Base-by-base conservation (phyloP, 2,329 filamentous ascomycete species). In the Pseudofabraea citricarpa region DNA sequence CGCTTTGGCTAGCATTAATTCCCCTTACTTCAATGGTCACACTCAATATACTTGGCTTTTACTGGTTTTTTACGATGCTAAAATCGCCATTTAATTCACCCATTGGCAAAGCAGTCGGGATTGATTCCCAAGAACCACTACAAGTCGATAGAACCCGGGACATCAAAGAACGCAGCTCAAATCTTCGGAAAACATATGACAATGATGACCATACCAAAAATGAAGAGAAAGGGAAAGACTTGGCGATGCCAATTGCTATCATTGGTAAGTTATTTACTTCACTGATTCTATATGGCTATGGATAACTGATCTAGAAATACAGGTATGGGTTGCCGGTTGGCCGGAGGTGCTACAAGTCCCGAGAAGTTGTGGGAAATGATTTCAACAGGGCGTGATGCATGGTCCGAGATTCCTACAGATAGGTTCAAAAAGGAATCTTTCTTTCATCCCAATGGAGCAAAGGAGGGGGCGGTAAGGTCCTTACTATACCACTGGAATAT, bases 281-380 rank as follows among this genome's bases (percentile, higher is more conserved):
- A n/a, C n/a, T n/a, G n/a, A n/a, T n/a, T n/a, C n/a, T n/a, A n/a
- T n/a, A n/a, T n/a, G n/a, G n/a, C n/a, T n/a, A n/a, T n/a, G n/a
- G n/a, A n/a, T n/a, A n/a, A n/a, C n/a, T n/a, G n/a, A n/a, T n/a
- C n/a, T n/a, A n/a, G n/a, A n/a, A n/a, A n/a, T 20, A 38, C 31
- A 18, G 60, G 60, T 35, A 62, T 62, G 59, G 55, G 59, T 6
- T 62, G 60, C 21, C 52, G 60, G 27, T 50, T 63, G 3, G 56
- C 60, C 5, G 60, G 60, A 7, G 58, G 57, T 45, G 57, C 62
- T 7, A 53, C 57, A 12, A 61, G 55, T 29, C 58, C 60, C 13
- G 58, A 58, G 6, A 58, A 62, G 38, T 57, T 63, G 24, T 63
- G 61, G 61, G 56, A 62, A 46, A 44, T 63, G 5, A 55, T 54